Percentiles rank a stretch among this genome's conserved stretches.
phyloP scores from a whole-genome alignment of 371 early-diverging fungal species.

The Mucor sp. region DNA sequence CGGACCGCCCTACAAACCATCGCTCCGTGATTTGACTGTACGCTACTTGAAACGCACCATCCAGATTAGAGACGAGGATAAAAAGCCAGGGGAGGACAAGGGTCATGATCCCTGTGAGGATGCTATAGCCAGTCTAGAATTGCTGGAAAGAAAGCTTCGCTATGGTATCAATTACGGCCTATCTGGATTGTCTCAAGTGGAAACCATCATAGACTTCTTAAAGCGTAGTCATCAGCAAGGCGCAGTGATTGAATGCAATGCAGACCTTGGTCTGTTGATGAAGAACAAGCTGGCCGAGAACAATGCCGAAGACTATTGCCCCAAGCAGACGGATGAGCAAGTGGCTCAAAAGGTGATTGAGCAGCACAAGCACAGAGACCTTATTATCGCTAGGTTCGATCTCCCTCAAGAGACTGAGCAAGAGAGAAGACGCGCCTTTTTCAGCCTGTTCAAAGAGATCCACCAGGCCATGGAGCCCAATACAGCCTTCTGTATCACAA shows the following conservation, averaged over 20 bases:
- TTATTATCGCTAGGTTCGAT: conserved; percentile 22
- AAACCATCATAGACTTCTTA: conserved; percentile 27
- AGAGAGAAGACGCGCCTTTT: conserved; percentile 5
- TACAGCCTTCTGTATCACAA: conserved; percentile 27
- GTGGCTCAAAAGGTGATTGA: conserved; percentile 22
- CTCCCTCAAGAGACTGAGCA: conserved; percentile 20
- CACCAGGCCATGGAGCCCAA: conserved; percentile 24
- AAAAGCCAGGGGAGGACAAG: conserved; percentile 13
- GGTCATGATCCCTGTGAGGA: conserved; percentile 79
- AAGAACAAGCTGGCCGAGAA: conserved; percentile 8
- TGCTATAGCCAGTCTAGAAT: conserved; percentile 67
- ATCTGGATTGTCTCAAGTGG: conserved; percentile 18
- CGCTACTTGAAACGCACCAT: conserved; percentile 60
- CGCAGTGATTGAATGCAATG: conserved; percentile 21
- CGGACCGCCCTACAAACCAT: conserved; percentile 58
- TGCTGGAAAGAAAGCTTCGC: conserved; percentile 54
- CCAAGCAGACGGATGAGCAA: conserved; percentile 16
- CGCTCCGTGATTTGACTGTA: conserved; percentile 57
- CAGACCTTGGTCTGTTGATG: conserved; percentile 12
- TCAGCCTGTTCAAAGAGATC: conserved; percentile 13
- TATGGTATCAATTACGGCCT: conserved; percentile 37
- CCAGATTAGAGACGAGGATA: conserved; percentile 39
- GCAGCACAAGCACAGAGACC: conserved; percentile 13
- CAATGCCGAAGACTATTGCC: conserved; percentile 14
- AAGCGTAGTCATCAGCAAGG: conserved; percentile 10